Base-by-base conservation (phyloP, 179 eudicot species). In the Pouteria campechiana region DNA sequence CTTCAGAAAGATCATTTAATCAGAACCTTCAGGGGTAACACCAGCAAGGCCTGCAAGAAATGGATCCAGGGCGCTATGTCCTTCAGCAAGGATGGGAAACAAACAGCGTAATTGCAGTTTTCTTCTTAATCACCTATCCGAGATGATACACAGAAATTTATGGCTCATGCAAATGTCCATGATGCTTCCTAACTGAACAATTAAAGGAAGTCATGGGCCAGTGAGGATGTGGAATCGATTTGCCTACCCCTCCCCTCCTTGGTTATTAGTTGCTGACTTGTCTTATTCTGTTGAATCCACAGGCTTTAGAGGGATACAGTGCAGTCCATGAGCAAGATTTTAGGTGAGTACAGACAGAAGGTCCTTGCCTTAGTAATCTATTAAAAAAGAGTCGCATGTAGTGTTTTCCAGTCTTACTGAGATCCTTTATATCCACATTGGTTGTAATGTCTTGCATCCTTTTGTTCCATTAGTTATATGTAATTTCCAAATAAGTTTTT, bases 71-170 rank as follows among this genome's bases (percentile, higher is more conserved):
- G 60, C 95, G 93, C 85, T 90, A 81, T 79, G 89, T 81, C 72
- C 86, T 54, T 57, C 98, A 79, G 81, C 98, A 80, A 68, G 90
- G 98, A 85, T 90, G 98, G 98, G 98, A 90, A 68, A 85, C 85
- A 81, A 86, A 86, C 98, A 90, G 98, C 98, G 98, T 90, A 92
- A 92, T 92, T 88, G 88, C 78, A 88, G 99, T 77, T 92, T 83
- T 74, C 71, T 72, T 75, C 67, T 83, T 92, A 78, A 82, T 87
- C 96, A 83, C 94, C 76, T 83, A 71, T 65, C 63, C 76, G 74
- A 92, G 98, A 71, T 82, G 95, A 86, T 70, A 76, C 55, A 70
- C 79, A 67, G 65, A 76, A 85, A 65, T 57, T 74, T 82, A 92
- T 82, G 79, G 90, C 66, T 83, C 80, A 70, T 77, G 81, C 76